phyloP scores from a whole-genome alignment of 768 basidiomycete species.

The Tephrocybe sp. region DNA sequence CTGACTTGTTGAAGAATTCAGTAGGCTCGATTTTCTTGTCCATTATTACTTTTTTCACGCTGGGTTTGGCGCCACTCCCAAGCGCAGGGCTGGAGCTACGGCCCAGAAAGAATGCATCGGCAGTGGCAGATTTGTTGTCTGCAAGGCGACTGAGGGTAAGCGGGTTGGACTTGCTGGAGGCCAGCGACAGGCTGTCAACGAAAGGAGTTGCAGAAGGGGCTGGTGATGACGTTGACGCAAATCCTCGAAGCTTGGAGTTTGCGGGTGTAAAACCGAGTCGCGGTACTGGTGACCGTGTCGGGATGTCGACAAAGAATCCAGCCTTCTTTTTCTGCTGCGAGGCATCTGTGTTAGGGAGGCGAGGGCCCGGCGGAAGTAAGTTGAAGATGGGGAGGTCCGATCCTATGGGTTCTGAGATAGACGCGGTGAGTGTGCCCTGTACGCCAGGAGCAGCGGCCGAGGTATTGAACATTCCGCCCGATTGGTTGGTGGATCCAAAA shows the following conservation, averaged over 20 bases:
- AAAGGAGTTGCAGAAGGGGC: slow-evolving; percentile 38
- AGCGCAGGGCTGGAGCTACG: slow-evolving; percentile 62
- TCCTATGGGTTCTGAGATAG: slow-evolving; percentile 84
- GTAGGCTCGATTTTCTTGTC: slow-evolving; percentile 81
- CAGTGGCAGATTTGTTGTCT: slow-evolving; percentile 44
- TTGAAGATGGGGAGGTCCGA: slow-evolving; percentile 72
- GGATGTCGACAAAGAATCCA: slow-evolving; percentile 75
- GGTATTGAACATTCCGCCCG: slow-evolving; percentile 34
- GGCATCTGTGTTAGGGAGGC: slow-evolving; percentile 57
- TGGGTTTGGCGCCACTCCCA: slow-evolving; percentile 70
- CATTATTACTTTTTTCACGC: slow-evolving; percentile 91
- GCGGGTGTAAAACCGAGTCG: slow-evolving; percentile 69
- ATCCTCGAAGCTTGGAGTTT: slow-evolving; percentile 72
- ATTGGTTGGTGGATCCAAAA: slow-evolving; percentile 40
- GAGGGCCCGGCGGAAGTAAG: slow-evolving; percentile 73
- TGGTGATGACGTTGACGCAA: slow-evolving; percentile 47
- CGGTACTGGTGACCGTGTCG: slow-evolving; percentile 69
- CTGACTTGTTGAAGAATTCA: slow-evolving; percentile 61
- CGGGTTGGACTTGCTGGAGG: slow-evolving; percentile 54
- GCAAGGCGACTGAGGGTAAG: slow-evolving; percentile 50
- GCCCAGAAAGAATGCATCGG: slow-evolving; percentile 67
- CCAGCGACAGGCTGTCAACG: slow-evolving; percentile 42
- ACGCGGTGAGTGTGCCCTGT: slow-evolving; percentile 72
- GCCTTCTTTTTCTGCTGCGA: slow-evolving; percentile 71
- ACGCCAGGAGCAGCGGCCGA: slow-evolving; percentile 43